Base-by-base conservation (phyloP, 306 rosid genomes). In the Vigna hirtella region DNA sequence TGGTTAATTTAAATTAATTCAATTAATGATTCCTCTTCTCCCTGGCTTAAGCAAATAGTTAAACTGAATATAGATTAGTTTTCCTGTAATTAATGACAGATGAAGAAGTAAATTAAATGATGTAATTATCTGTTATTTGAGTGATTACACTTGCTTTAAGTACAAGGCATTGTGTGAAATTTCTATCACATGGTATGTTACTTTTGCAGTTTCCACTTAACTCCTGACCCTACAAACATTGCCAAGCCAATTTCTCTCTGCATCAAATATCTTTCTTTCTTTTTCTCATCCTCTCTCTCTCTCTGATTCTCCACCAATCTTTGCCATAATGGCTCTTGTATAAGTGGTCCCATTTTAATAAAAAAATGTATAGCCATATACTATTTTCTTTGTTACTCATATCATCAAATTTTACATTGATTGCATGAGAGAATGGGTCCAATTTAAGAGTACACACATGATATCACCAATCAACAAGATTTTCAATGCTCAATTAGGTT, bases 261-360 rank as follows among this genome's bases (percentile, higher is more conserved):
- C 52, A 30, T 73, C 15, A 69, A n/a, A 57, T 45, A 56, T 30
- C 50, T 78, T 57, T 58, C 76, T 78, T 70, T 79, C 38, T 34
- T 34, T 36, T 36, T 61, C 55, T 73, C 55, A 43, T 73, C 38
- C 61, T 26, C 26, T 26, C 26, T 79, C 53, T 64, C 70, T 85
- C 67, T 58, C 86, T 77, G 74, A 66, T 66, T 76, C 67, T 59
- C 83, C 88, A 84, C 91, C 87, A 80, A 88, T 77, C 83, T 74
- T 13, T 81, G 76, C 28, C 87, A 72, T 76, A 65, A 81, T 88
- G 89, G 89, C 81, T 67, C 84, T 72, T 77, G 30, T 61, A 32
- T 32, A 40, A 72, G 83, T 81, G 84, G 81, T 40, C 86, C 85
- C 81, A 22, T 16, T 64, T 59, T 34, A 40, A 30, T 77, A 18